Evolutionary conservation across 1,284 basidiomycete genomes (phyloP).

Genomic region (Gomphus bonarii): DNA sequence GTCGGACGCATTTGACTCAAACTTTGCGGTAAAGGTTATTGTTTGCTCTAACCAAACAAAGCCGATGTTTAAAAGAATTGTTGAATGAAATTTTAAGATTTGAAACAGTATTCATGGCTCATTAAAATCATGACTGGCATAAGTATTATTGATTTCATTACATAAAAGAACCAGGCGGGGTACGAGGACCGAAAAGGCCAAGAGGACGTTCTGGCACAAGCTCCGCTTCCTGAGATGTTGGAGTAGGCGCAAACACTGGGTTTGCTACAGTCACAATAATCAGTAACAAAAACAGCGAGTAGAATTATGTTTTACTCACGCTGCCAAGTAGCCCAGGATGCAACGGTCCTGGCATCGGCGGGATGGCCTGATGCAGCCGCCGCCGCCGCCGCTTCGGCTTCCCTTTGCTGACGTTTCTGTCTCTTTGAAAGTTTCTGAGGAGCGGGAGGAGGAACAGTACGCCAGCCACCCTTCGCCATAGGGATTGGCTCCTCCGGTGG

Average conservation of each 20-base stretch:
- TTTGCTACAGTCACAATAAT: slow-evolving; percentile 29
- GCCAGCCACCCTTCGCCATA: slow-evolving; percentile 14
- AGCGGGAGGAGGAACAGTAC: slow-evolving; percentile 13
- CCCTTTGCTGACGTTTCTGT: slow-evolving; percentile 10
- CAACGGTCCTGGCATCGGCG: slow-evolving; percentile 26
- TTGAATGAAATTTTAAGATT: too few relatives aligned
- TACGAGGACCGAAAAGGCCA: slow-evolving; percentile 53
- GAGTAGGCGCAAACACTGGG: slow-evolving; percentile 36
- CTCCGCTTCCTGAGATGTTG: slow-evolving; percentile 36
- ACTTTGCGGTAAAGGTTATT: neutral
- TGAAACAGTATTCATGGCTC: neutral
- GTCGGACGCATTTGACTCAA: slow-evolving; percentile 56
- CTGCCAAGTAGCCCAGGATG: slow-evolving; percentile 59
- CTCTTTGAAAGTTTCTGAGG: slow-evolving; percentile 12
- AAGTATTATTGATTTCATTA: neutral
- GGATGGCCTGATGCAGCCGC: slow-evolving; percentile 9
- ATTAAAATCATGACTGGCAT: neutral
- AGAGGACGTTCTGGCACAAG: slow-evolving; percentile 41
- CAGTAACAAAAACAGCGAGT: slow-evolving; percentile 1
- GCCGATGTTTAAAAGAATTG: too few relatives aligned
- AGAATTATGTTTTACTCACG: slow-evolving; percentile 33
- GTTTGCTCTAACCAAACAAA: too few relatives aligned
- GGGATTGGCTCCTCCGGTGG: slow-evolving; percentile 28
- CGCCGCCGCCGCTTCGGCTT: slow-evolving; percentile 11
- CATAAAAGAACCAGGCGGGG: neutral